Percentiles rank a stretch among this genome's conserved stretches.
These are phyloP conservation scores for Tricholoma matsutake DNA, from an alignment of 768 basidiomycete genomes.

Conservation along the genomic window DNA sequence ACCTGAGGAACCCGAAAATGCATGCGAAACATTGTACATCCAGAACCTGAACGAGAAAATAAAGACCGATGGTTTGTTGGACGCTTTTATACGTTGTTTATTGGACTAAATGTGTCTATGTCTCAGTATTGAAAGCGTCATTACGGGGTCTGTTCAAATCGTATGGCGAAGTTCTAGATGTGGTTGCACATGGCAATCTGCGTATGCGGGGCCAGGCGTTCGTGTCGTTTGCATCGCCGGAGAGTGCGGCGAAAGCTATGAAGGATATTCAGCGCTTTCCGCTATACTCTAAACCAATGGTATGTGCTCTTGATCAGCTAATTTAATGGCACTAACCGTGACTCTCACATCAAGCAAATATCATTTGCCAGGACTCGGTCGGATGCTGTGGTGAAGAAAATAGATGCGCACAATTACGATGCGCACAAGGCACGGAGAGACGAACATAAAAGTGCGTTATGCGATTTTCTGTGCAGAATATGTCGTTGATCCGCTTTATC, in stretches of 20 bases:
- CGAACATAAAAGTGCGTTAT: slow-evolving; percentile 78
- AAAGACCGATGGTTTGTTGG: slow-evolving; percentile 61
- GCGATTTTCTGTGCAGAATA: not conserved
- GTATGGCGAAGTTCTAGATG: slow-evolving; percentile 90
- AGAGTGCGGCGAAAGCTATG: slow-evolving; percentile 83
- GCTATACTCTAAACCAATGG: slow-evolving; percentile 96
- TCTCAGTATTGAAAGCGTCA: slow-evolving; percentile 80
- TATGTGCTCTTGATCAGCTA: slow-evolving; percentile 33
- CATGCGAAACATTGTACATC: slow-evolving; percentile 89
- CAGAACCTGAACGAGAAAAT: slow-evolving; percentile 97
- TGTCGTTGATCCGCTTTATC: slow-evolving; percentile 6
- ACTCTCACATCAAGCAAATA: slow-evolving; percentile 66
- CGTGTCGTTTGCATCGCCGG: slow-evolving; percentile 82
- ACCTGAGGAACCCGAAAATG: slow-evolving; percentile 40
- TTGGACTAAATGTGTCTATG: slow-evolving; percentile 1
- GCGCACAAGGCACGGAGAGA: slow-evolving; percentile 69
- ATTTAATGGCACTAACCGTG: not conserved
- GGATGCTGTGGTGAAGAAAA: slow-evolving; percentile 81
- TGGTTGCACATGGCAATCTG: slow-evolving; percentile 92
- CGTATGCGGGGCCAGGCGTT: slow-evolving; percentile 99
- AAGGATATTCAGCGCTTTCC: slow-evolving; percentile 95
- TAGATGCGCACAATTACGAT: slow-evolving; percentile 67
- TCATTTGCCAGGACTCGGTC: slow-evolving; percentile 87
- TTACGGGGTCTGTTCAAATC: slow-evolving; percentile 87
- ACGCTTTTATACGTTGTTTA: not conserved